These are phyloP conservation scores for Azolla pinnata DNA, from an alignment of 75 land plant species.

Conservation along the genomic window DNA sequence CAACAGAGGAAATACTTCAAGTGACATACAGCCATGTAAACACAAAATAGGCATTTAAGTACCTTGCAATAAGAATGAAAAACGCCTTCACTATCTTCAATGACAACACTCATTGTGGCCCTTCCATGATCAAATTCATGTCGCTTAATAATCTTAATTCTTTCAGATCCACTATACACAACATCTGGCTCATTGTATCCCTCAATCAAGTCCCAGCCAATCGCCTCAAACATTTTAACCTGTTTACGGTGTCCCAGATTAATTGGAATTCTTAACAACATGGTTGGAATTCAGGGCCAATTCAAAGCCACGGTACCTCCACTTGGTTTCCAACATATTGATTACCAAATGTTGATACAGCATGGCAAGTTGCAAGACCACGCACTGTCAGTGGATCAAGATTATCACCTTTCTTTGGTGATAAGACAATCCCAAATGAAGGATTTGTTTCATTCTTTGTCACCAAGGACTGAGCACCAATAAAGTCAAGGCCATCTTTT, in stretches of 20 bases:
- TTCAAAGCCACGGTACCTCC: constrained; percentile 12
- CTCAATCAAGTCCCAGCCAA: constrained; percentile 32
- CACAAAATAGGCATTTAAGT: too few species aligned
- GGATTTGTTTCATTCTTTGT: neutral
- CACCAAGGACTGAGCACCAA: constrained; percentile 22
- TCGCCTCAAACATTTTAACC: constrained; percentile 34
- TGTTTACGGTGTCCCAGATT: constrained; percentile 3
- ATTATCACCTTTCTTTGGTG: constrained; percentile 12
- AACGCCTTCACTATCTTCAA: constrained; percentile 19
- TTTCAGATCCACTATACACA: constrained; percentile 12
- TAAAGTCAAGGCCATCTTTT: constrained; percentile 35
- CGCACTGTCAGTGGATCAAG: constrained; percentile 10
- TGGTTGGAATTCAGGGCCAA: too few species aligned
- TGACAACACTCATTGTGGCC: constrained; percentile 35
- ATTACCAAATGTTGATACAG: constrained; percentile 28
- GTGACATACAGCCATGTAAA: too few species aligned
- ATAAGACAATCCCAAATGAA: constrained; percentile 15
- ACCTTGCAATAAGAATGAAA: constrained; percentile 30
- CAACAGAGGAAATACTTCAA: too few species aligned
- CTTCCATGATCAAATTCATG: constrained; percentile 36
- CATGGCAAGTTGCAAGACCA: constrained; percentile 43
- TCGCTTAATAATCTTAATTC: constrained; percentile 25
- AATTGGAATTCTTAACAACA: too few species aligned
- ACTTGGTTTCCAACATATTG: constrained; percentile 35
- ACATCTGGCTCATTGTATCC: constrained; percentile 17